Base-by-base conservation (phyloP, 2,329 filamentous ascomycete genomes). In the Fonsecaea multimorphosa region DNA sequence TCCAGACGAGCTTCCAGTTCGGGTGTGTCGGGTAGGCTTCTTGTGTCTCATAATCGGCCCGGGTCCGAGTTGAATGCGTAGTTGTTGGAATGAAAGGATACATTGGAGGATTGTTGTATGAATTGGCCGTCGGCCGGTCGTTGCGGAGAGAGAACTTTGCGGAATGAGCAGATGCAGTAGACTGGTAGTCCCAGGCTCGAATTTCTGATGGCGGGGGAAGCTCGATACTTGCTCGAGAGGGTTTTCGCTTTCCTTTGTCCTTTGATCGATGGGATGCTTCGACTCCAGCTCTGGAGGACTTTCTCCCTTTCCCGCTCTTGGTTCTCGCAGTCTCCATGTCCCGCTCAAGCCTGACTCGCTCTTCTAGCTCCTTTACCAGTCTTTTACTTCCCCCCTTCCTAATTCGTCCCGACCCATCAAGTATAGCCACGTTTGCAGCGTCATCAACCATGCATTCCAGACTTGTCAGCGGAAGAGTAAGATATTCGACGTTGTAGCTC, bases 381-480 rank as follows among this genome's bases (percentile, higher is more conserved):
- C 65, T 71, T 70, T 79, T 77, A 66, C 75, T 79, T 63, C 79
- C 79, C 8, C 78, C 79, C 2, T 76, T 79, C 56, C 77, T 75
- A 71, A 88, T 82, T 60, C 82, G 80, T 0, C 91, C 91, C 71
- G 87, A 88, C 38, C 83, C 82, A 76, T 96, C 93, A 59, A 97
- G 86, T 9, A 91, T 88, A 0, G 94, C 94, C 66, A 97, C 84
- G 79, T 93, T 90, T 4, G 91, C 93, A 12, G 91, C 91, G 65
- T 94, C 92, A 74, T 99, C 95, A 24, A 98, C 92, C 51, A 99
- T 86, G 53, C 92, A 96, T 83, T 97, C 94, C 59, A 96, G 85
- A 72, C 87, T 91, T 63, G 82, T 83, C 80, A 98, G 81, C 16
- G 90, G 89, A 61, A 96, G 81, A 9, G 95, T 99, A 73, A 99